Conservation (phyloP, 2,329 filamentous ascomycete species). For the Aspergillus glaucus region DNA sequence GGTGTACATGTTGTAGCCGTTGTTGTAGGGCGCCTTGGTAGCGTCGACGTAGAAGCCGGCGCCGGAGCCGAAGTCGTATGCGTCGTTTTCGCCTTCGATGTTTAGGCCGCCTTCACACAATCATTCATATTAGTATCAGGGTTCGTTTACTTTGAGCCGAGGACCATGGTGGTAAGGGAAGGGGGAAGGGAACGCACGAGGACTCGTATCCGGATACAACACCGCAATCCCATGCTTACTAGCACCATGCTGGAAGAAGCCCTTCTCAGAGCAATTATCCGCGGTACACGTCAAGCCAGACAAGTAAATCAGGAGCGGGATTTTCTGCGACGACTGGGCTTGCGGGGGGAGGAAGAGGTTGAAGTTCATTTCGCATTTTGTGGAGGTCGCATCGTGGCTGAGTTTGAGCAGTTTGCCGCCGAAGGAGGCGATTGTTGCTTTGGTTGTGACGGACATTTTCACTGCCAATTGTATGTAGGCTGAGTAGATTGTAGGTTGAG, state of each 20-base stretch:
- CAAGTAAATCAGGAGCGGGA: constrained; percentile 86
- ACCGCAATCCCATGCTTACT: constrained; percentile 79
- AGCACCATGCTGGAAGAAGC: constrained; percentile 85
- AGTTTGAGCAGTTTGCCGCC: constrained; percentile 95
- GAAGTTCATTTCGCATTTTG: constrained; percentile 82
- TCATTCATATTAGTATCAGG: background rate
- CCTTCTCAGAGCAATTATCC: constrained; percentile 69
- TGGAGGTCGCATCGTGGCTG: constrained; percentile 70
- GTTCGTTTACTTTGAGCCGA: background rate
- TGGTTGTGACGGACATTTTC: constrained; percentile 77
- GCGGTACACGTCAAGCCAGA: constrained; percentile 92
- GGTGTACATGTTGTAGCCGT: constrained; percentile 87
- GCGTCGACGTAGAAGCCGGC: constrained; percentile 96
- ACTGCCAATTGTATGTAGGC: constrained; percentile 3
- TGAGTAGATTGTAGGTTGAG: background rate
- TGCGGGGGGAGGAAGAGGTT: constrained; percentile 84
- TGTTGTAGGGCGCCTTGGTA: constrained; percentile 63
- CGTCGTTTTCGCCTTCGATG: constrained; percentile 77
- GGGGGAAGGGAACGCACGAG: constrained; percentile 50
- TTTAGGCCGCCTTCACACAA: constrained; percentile 59
- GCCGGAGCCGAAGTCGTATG: constrained; percentile 85
- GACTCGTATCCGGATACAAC: constrained; percentile 91
- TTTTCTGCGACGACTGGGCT: constrained; percentile 54
- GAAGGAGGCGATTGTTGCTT: constrained; percentile 82
- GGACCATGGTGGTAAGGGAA: background rate